phyloP scores from a whole-genome alignment of 129 eudicot species.

The Artemisia annua region DNA sequence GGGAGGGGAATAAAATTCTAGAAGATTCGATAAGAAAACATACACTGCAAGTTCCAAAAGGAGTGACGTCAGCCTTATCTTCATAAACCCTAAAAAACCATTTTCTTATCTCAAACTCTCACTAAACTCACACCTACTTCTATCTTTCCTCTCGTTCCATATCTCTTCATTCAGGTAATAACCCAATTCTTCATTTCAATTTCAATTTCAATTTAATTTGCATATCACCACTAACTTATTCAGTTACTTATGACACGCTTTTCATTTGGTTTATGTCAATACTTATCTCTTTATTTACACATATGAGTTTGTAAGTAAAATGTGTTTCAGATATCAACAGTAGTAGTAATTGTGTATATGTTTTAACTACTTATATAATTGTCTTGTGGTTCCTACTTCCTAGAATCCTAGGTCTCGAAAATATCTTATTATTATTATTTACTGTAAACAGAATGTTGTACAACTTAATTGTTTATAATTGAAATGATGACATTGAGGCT shows the following conservation, averaged over 20 bases:
- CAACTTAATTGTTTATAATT: no score
- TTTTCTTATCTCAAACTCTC: constrained; percentile 30
- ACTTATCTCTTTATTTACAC: no score
- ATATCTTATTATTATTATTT: no score
- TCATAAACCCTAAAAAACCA: constrained; percentile 41
- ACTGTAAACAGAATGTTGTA: no score
- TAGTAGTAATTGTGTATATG: background rate
- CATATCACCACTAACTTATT: background rate
- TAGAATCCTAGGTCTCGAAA: no score
- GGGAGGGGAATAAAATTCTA: constrained; percentile 12
- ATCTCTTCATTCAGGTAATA: constrained; percentile 18
- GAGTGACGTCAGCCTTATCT: constrained; percentile 39
- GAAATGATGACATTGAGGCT: no score
- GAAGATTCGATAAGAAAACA: background rate
- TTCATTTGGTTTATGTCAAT: no score
- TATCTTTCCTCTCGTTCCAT: constrained; percentile 19
- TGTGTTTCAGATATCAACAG: background rate
- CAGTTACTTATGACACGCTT: no score
- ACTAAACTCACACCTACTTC: constrained; percentile 32
- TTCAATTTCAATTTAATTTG: background rate
- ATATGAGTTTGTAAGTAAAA: background rate
- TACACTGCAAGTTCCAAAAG: constrained; percentile 10
- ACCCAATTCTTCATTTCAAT: background rate
- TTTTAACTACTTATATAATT: no score
- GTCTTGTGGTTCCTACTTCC: no score